Evolutionary conservation across 148 eudicot genomes (phyloP).

Genomic region (Cornus florida): DNA sequence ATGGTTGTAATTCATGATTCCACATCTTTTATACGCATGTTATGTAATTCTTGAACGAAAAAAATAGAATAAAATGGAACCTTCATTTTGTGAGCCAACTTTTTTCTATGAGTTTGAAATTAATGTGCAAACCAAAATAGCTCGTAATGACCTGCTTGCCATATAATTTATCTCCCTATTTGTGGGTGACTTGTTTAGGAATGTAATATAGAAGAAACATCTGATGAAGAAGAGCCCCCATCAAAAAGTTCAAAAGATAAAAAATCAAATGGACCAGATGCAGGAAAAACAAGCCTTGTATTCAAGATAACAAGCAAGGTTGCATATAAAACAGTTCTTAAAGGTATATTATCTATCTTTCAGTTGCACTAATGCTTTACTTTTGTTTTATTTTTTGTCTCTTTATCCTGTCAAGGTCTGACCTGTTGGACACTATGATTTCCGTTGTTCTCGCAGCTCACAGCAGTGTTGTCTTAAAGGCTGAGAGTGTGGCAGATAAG

Average conservation of each 20-base stretch:
- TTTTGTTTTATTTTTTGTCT: background rate
- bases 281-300: slow-evolving; percentile 56
- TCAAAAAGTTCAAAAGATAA: slow-evolving; percentile 90
- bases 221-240: slow-evolving; percentile 85
- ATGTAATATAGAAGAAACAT: slow-evolving; percentile 82
- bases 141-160: background rate
- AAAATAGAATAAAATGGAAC: background rate
- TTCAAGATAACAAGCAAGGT: slow-evolving; percentile 89
- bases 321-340: slow-evolving; percentile 91
- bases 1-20: background rate
- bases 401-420: slow-evolving; percentile 8
- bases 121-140: background rate
- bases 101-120: background rate
- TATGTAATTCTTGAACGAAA: background rate
- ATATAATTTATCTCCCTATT: background rate
- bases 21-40: background rate
- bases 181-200: slow-evolving; percentile 48
- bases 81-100: background rate
- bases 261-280: slow-evolving; percentile 83
- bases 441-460: slow-evolving; percentile 66
- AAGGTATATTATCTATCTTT: slow-evolving; percentile 45
- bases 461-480: slow-evolving; percentile 87
- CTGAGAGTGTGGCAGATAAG: slow-evolving; percentile 84
- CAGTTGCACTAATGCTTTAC: background rate
- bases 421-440: slow-evolving; percentile 7